Conservation (phyloP, 495 filamentous ascomycete genomes). For the Haplographium delicatum region DNA sequence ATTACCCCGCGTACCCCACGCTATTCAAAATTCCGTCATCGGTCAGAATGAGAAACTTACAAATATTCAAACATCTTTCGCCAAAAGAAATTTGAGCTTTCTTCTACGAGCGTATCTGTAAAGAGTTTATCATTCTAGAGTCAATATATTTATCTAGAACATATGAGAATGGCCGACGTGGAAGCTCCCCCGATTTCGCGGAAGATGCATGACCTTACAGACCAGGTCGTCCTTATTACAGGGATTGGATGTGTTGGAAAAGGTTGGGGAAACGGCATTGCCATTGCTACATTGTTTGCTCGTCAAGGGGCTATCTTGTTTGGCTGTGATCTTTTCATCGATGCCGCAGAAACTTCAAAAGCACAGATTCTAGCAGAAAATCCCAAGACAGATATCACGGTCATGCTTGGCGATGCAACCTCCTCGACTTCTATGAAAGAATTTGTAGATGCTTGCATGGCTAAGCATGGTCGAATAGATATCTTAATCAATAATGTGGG, state of each 20-base stretch:
- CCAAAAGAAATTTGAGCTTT: not conserved
- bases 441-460: conserved; percentile 42
- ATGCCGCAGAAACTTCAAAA: conserved; percentile 33
- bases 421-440: conserved; percentile 34
- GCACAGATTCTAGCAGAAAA: conserved; percentile 26
- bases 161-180: conserved; percentile 16
- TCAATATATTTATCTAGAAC: not conserved
- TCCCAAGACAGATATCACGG: conserved; percentile 27
- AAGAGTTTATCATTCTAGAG: not conserved
- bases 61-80: not conserved
- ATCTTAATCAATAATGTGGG: conserved; percentile 54
- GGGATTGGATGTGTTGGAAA: conserved; percentile 41
- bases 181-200: conserved; percentile 18
- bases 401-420: conserved; percentile 42
- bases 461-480: conserved; percentile 46
- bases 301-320: conserved; percentile 42
- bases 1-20: conserved; percentile 15
- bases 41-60: not conserved
- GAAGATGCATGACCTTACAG: conserved; percentile 33
- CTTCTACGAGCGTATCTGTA: too few relatives aligned
- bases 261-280: conserved; percentile 46
- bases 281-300: conserved; percentile 38
- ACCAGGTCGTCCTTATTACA: conserved; percentile 46
- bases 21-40: conserved; percentile 13
- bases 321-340: conserved; percentile 38